Evolutionary conservation across 257 asterid species (phyloP), one percentile per base, ranked within the genome.

Genomic region (Solanum pimpinellifolium): DNA sequence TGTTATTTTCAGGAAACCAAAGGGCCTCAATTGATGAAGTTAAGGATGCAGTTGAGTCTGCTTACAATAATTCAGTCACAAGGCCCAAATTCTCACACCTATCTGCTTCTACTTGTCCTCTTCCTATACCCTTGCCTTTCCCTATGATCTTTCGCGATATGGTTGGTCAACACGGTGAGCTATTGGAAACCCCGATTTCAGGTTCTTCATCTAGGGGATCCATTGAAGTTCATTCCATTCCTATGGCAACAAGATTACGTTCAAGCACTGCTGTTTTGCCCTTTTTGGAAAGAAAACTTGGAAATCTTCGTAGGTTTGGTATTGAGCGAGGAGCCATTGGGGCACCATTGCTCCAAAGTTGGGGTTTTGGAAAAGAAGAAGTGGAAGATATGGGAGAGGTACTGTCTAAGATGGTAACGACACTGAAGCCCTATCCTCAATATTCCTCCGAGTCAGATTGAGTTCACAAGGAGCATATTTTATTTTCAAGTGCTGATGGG

Each of bases 351-450:
- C 91, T 95, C 44, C 83, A 90, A 88, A 89, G 86, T 83, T 95
- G 98, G 98, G 99, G 99, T 65, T 94, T 94, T 1, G 98, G 90
- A 62, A 92, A 88, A 90, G 98, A 94, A 21, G 99, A 97, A 60
- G 85, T 93, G 20, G 94, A 92, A 86, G 98, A 97, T 60, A 80
- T 94, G 49, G 98, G 91, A 86, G 99, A 97, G 94, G 84, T 87
- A 14, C 86, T 97, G 88, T 97, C 95, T 37, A 86, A 91, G 87
- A 90, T 97, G 99, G 93, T 94, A 83, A 66, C 77, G 11, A 89
- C 90, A 18, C 90, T 95, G 49, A 91, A 89, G 83, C 98, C 98
- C 73, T 42, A 29, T 21, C 88, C 92, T 85, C 89, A 88, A 59
- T 83, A 41, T 65, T 94, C 94, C 41, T 94, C 98, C 1, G 98